A percentile compares a stretch with the other conserved stretches of the same genome.
These are phyloP conservation scores for Epichloe amarillans DNA, from an alignment of 2,329 filamentous ascomycete species.

Conservation along the genomic window DNA sequence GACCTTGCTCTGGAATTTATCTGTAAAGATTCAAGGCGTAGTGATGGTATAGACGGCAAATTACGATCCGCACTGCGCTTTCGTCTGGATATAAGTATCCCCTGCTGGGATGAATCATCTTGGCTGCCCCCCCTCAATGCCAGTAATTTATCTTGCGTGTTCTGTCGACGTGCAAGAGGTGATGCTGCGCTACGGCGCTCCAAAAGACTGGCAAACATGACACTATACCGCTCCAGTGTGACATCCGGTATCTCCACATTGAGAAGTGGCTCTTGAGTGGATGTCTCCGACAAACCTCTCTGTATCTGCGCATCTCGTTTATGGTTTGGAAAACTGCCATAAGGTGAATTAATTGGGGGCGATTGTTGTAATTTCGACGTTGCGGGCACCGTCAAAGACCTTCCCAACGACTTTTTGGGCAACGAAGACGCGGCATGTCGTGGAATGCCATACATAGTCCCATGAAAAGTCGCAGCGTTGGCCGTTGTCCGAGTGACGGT, in stretches of 20 bases:
- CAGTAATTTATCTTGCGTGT: slow-evolving; percentile 39
- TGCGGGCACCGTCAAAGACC: neutral
- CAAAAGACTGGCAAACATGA: slow-evolving; percentile 79
- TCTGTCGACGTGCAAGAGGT: slow-evolving; percentile 44
- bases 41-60: slow-evolving; percentile 30
- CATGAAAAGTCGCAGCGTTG: neutral
- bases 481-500: neutral
- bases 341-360: neutral
- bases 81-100: slow-evolving; percentile 12
- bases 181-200: slow-evolving; percentile 25
- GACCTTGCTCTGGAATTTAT: slow-evolving; percentile 32
- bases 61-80: neutral
- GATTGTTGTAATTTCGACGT: neutral
- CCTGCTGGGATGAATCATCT: slow-evolving; percentile 6
- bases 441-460: neutral
- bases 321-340: neutral
- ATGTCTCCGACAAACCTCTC: neutral
- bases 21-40: slow-evolving; percentile 11
- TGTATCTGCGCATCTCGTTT: neutral
- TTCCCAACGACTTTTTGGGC: neutral
- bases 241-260: slow-evolving; percentile 70
- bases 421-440: neutral
- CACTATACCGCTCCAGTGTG: slow-evolving; percentile 77
- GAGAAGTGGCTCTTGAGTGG: slow-evolving; percentile 30
- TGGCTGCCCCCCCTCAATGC: neutral